A percentile compares a stretch with the other conserved stretches of the same genome.
Conservation (phyloP, 1,284 basidiomycete genomes). For the Xerocomus amazonicus region DNA sequence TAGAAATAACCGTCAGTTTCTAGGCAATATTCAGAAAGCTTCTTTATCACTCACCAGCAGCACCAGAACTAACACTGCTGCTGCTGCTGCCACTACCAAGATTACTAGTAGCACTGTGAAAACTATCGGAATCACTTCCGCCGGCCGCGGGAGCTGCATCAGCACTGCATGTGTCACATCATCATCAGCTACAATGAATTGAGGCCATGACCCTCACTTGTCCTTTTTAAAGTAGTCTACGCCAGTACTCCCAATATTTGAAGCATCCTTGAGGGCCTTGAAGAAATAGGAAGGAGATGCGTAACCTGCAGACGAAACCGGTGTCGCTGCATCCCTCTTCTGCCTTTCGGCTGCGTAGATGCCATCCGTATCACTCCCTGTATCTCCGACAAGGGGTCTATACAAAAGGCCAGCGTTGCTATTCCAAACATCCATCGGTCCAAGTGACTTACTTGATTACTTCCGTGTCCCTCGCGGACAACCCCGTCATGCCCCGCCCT, state of each 20-base stretch:
- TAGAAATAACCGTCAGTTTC: background rate
- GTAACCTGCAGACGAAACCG: background rate
- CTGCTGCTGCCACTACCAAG: no score
- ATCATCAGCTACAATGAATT: background rate
- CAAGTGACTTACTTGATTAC: background rate
- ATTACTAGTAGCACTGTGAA: no score
- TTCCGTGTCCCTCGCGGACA: no score
- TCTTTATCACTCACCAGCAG: background rate
- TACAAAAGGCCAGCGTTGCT: no score
- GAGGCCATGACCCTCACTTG: background rate
- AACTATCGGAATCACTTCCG: no score
- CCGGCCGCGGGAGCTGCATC: no score
- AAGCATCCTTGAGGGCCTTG: background rate
- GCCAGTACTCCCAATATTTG: rapidly evolving
- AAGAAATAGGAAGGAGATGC: background rate
- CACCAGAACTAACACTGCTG: no score
- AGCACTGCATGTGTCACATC: background rate
- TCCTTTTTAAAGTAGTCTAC: background rate
- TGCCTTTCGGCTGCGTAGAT: no score
- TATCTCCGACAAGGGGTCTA: no score
- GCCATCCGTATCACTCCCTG: background rate
- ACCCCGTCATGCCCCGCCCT: no score
- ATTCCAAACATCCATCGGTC: background rate
- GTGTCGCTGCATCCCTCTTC: background rate
- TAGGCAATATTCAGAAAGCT: background rate